Percentiles rank a stretch among this genome's conserved stretches.
These are phyloP conservation scores for Neurospora sp. DNA, from an alignment of 495 filamentous ascomycete genomes.

Conservation along the genomic window DNA sequence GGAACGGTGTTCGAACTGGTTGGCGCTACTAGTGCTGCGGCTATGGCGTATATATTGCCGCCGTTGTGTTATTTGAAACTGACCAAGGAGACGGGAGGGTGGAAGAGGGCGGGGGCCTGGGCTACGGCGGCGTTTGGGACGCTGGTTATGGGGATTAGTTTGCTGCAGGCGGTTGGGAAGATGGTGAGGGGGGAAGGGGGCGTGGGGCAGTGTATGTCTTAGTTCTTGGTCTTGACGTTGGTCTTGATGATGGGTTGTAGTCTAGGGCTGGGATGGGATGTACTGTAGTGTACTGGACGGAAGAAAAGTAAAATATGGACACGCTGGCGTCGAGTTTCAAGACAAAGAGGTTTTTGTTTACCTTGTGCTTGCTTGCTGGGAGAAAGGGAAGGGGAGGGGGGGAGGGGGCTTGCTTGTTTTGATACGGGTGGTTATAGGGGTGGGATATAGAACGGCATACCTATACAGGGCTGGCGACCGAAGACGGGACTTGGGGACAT, in stretches of 20 bases:
- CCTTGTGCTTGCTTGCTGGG: neutral
- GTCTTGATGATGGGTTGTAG: neutral
- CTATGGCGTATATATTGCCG: slow-evolving; percentile 89
- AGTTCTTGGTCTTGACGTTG: neutral
- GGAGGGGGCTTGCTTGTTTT: neutral
- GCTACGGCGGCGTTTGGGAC: slow-evolving; percentile 65
- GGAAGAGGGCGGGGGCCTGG: slow-evolving; percentile 63
- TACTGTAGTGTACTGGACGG: neutral
- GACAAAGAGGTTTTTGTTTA: neutral
- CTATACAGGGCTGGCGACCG: neutral
- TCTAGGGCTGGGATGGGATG: slow-evolving; percentile 1
- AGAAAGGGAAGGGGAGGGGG: neutral
- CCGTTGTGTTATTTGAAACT: slow-evolving; percentile 92
- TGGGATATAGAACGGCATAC: neutral
- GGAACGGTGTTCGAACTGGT: slow-evolving; percentile 92
- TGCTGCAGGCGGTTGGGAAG: slow-evolving; percentile 63
- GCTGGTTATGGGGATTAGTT: slow-evolving; percentile 74
- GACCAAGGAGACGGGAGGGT: slow-evolving; percentile 45
- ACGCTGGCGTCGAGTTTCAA: neutral
- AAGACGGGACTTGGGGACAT: neutral
- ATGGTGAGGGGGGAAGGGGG: slow-evolving; percentile 40
- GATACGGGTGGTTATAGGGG: neutral
- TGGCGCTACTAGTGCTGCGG: slow-evolving; percentile 86
- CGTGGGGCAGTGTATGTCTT: slow-evolving; percentile 5
- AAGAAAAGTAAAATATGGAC: neutral